Base-by-base conservation (phyloP, 176 grass and related monocot species). In the Avena eriantha region DNA sequence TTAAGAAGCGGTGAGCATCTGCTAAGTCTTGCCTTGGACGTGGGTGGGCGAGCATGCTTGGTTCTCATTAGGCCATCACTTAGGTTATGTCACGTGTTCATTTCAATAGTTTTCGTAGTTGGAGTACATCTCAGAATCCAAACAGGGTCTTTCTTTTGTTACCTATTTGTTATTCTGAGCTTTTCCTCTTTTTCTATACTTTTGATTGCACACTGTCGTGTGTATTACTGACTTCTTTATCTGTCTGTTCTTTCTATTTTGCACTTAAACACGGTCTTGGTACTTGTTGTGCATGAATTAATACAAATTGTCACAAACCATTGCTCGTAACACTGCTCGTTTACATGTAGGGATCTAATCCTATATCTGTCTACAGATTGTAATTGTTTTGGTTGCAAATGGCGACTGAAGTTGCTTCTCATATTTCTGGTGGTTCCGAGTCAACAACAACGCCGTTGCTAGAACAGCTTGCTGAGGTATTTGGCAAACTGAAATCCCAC, bases 401-500 rank as follows among this genome's bases (percentile, higher is more conserved):
- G 90, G 77, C 72, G 16, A 93, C 63, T 49, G 66, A 91, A 85
- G 68, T 73, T 55, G 53, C 83, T 51, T 26, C 56, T 73, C 80
- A 83, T n/a, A 49, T 80, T 22, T 63, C 60, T 76, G 54, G 67
- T 34, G 74, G 86, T 61, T 90, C 85, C 12, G 89, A 93, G 61
- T 90, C 77, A 48, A 73, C 89, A 81, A 76, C 89, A 70, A 82
- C 46, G 60, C 29, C 65, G 18, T 61, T 93, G 81, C 81, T 95
- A 34, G 91, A 95, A 86, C 91, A 93, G 56, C 91, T 98, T 82
- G 84, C 86, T 81, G 87, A 90, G 24, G 83, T 90, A 86, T 90
- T 98, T 88, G 73, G 86, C 83, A 92, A 89, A 60, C 81, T 98
- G 43, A 91, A 95, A 86, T 89, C 91, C 48, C 83, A 92, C 76